These are phyloP conservation scores for Bipolaris gigantea DNA, from an alignment of 2,329 filamentous ascomycete species.

Conservation along the genomic window DNA sequence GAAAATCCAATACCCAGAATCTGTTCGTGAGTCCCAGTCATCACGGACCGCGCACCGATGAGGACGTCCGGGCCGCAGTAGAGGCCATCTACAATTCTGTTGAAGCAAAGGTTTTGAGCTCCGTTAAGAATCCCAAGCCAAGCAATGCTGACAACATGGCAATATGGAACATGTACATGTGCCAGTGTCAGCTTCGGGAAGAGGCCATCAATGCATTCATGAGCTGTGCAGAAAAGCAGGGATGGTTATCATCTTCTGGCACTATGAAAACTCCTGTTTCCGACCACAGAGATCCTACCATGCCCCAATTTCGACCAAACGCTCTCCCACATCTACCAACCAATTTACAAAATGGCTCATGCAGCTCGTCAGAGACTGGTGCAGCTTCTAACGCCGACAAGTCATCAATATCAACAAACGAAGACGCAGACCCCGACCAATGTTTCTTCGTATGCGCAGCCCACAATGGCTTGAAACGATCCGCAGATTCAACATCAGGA, in stretches of 20 bases:
- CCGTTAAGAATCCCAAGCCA: constrained; percentile 11
- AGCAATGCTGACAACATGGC: constrained; percentile 16
- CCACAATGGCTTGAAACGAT: constrained; percentile 3
- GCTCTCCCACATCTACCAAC: constrained; percentile 23
- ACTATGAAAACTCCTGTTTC: neutral
- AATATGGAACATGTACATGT: constrained; percentile 32
- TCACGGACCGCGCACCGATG: constrained; percentile 2
- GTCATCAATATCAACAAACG: neutral
- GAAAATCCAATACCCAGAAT: constrained; percentile 1
- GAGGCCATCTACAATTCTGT: constrained; percentile 16
- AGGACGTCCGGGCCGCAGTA: constrained; percentile 11
- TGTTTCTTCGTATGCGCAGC: constrained; percentile 2
- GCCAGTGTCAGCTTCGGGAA: constrained; percentile 22
- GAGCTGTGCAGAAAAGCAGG: constrained; percentile 12
- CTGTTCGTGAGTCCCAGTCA: constrained; percentile 14
- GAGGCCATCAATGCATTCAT: constrained; percentile 25
- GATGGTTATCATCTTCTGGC: constrained; percentile 20
- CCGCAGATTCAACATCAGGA: neutral
- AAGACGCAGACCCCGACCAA: neutral
- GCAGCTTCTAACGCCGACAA: constrained; percentile 8
- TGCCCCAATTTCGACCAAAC: constrained; percentile 71
- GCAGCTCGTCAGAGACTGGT: neutral
- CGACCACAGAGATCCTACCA: constrained; percentile 58
- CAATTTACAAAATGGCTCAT: neutral
- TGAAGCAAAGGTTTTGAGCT: constrained; percentile 20